A percentile compares a stretch with the other conserved stretches of the same genome.
Conservation (phyloP, 2,329 filamentous ascomycete genomes). For the Neopestalotiopsis sp. region DNA sequence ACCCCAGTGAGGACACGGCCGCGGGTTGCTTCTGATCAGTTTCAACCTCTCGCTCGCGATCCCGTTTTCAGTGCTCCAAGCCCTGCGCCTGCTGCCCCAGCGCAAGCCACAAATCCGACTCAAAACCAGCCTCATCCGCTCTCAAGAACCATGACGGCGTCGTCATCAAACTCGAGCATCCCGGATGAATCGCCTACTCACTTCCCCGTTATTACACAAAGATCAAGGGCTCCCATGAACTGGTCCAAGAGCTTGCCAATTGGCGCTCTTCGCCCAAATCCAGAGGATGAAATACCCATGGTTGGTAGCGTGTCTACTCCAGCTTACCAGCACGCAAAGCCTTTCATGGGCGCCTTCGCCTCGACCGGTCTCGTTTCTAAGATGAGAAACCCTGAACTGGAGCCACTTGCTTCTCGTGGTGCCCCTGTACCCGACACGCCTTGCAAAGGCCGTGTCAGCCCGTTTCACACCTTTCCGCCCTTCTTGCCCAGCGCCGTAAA, state of each 20-base stretch:
- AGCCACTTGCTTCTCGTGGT: conserved; percentile 55
- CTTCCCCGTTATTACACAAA: conserved; percentile 59
- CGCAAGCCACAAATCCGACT: conserved; percentile 53
- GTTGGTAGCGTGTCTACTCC: conserved; percentile 70
- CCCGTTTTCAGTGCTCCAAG: conserved; percentile 66
- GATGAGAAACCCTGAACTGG: conserved; percentile 80
- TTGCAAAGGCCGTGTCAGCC: conserved; percentile 82
- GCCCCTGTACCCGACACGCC: conserved; percentile 87
- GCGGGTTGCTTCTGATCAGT: conserved; percentile 81
- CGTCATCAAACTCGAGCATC: conserved; percentile 81
- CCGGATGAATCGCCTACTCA: conserved; percentile 72
- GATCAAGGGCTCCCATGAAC: conserved; percentile 53
- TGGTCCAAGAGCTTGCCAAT: conserved; percentile 78
- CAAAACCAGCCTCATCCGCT: conserved; percentile 76
- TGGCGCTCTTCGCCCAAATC: conserved; percentile 34
- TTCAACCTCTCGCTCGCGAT: conserved; percentile 71
- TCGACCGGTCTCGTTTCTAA: conserved; percentile 96
- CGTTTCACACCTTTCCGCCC: conserved; percentile 71
- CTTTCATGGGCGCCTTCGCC: conserved; percentile 84
- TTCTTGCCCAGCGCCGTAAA: conserved; percentile 65
- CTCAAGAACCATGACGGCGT: conserved; percentile 85
- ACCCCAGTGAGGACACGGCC: conserved; percentile 67
- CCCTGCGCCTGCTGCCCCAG: conserved; percentile 58
- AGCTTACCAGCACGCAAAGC: conserved; percentile 77
- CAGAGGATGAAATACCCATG: conserved; percentile 25